A percentile compares a stretch with the other conserved stretches of the same genome.
These are phyloP conservation scores for Diaporthe citrichinensis DNA, from an alignment of 2,329 filamentous ascomycete species.

Conservation along the genomic window DNA sequence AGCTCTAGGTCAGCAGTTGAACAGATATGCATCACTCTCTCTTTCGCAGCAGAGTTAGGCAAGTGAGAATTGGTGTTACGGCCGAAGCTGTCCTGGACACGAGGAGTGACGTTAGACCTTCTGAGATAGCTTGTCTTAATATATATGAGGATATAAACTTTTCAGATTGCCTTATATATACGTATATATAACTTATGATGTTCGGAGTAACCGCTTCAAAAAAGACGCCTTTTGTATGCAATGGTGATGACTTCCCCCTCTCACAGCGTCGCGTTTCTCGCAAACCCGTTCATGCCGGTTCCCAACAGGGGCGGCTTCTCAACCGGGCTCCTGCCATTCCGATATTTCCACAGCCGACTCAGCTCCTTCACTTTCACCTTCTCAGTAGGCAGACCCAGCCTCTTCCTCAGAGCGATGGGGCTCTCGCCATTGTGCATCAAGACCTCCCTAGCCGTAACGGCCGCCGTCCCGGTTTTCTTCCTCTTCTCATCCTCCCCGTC, in stretches of 20 bases:
- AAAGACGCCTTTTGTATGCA: background rate
- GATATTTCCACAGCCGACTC: constrained; percentile 74
- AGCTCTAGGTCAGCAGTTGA: no score
- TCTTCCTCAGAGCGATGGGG: constrained; percentile 45
- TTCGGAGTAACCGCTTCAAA: background rate
- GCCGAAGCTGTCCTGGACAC: no score
- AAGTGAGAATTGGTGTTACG: no score
- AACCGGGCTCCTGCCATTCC: constrained; percentile 69
- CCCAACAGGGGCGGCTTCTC: constrained; percentile 56
- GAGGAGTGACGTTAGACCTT: background rate
- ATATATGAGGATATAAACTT: background rate
- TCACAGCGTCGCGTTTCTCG: constrained; percentile 27
- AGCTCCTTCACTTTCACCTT: constrained; percentile 70
- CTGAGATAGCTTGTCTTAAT: background rate
- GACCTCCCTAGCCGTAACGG: constrained; percentile 40
- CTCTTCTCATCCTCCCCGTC: constrained; percentile 51
- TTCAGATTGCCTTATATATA: background rate
- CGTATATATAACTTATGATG: background rate
- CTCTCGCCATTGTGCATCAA: constrained; percentile 48
- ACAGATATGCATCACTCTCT: no score
- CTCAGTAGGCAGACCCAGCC: constrained; percentile 45
- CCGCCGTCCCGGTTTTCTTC: background rate
- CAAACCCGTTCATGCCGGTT: constrained; percentile 42
- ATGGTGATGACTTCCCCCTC: background rate
- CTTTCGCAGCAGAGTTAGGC: no score